A percentile compares a stretch with the other conserved stretches of the same genome.
phyloP scores from a whole-genome alignment of 2,329 filamentous ascomycete species.

The Periconia sp. region DNA sequence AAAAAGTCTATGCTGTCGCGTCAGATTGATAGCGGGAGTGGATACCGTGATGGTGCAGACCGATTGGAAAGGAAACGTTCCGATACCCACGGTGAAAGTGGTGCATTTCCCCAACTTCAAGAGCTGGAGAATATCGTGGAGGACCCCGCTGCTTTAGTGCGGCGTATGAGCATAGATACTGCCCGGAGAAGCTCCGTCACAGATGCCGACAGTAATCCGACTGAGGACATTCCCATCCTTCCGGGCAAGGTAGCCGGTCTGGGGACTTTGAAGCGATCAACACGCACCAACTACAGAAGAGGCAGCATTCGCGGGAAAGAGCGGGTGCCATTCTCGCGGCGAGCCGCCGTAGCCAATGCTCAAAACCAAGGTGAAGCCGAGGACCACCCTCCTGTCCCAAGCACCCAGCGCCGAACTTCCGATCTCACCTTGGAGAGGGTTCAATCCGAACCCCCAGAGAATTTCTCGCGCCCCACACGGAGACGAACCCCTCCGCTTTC shows the following conservation, averaged over 20 bases:
- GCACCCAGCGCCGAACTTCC: conserved; percentile 44
- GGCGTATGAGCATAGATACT: conserved; percentile 64
- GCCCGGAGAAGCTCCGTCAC: conserved; percentile 46
- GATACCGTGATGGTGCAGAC: conserved; percentile 83
- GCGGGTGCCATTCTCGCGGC: conserved; percentile 72
- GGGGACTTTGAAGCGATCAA: conserved; percentile 83
- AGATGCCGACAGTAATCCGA: conserved; percentile 40
- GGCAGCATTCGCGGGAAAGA: conserved; percentile 83
- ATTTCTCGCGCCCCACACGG: conserved; percentile 61
- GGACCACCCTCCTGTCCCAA: conserved; percentile 49
- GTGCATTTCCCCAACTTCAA: conserved; percentile 58
- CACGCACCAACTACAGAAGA: conserved; percentile 85
- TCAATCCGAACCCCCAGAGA: conserved; percentile 68
- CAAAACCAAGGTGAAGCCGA: conserved; percentile 58
- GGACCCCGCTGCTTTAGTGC: conserved; percentile 71
- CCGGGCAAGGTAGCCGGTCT: conserved; percentile 72
- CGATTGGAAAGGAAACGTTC: conserved; percentile 74
- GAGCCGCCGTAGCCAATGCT: conserved; percentile 61
- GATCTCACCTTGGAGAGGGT: conserved; percentile 58
- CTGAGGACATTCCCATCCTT: conserved; percentile 83
- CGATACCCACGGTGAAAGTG: conserved; percentile 47
- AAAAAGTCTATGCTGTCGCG: conserved; percentile 96
- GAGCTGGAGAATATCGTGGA: conserved; percentile 80
- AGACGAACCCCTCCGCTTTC: conserved; percentile 28
- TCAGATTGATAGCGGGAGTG: conserved; percentile 78